A percentile compares a stretch with the other conserved stretches of the same genome.
These are phyloP conservation scores for Boletus coccyginus DNA, from an alignment of 768 basidiomycete genomes.

Conservation along the genomic window DNA sequence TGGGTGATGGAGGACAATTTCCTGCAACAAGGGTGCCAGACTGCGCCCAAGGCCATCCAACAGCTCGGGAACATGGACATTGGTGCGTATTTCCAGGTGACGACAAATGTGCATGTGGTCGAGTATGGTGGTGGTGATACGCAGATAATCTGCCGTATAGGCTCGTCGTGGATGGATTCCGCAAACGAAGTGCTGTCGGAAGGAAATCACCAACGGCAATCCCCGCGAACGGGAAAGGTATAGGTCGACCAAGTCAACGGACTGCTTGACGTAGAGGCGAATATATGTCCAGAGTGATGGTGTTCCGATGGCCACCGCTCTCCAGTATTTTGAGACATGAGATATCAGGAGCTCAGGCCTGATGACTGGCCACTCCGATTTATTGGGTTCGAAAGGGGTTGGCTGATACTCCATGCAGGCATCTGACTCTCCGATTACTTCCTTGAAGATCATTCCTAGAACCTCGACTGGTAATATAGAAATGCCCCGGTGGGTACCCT, in stretches of 20 bases:
- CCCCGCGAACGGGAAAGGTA: constrained; percentile 28
- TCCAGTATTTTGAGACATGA: constrained; percentile 43
- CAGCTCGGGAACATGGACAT: constrained; percentile 23
- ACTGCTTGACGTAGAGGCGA: constrained; percentile 26
- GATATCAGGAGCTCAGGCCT: constrained; percentile 36
- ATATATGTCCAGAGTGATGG: constrained; percentile 41
- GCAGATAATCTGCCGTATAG: constrained; percentile 20
- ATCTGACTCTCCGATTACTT: constrained; percentile 11
- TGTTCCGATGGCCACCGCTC: constrained; percentile 35
- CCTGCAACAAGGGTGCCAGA: constrained; percentile 25
- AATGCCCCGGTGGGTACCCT: background rate
- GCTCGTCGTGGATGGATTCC: constrained; percentile 18
- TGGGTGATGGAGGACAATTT: constrained; percentile 26
- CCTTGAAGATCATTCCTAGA: constrained; percentile 25
- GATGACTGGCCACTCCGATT: constrained; percentile 5
- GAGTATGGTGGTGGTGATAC: constrained; percentile 25
- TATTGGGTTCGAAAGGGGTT: background rate
- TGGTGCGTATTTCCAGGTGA: constrained; percentile 26
- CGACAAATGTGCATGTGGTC: constrained; percentile 25
- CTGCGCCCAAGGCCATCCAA: constrained; percentile 20
- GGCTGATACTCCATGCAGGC: background rate
- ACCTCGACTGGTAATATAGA: constrained; percentile 28
- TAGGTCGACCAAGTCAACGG: constrained; percentile 23
- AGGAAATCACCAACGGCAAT: constrained; percentile 19
- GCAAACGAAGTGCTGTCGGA: constrained; percentile 22